These are phyloP conservation scores for Corrigiola litoralis DNA, from an alignment of 179 eudicot genomes.

Conservation along the genomic window DNA sequence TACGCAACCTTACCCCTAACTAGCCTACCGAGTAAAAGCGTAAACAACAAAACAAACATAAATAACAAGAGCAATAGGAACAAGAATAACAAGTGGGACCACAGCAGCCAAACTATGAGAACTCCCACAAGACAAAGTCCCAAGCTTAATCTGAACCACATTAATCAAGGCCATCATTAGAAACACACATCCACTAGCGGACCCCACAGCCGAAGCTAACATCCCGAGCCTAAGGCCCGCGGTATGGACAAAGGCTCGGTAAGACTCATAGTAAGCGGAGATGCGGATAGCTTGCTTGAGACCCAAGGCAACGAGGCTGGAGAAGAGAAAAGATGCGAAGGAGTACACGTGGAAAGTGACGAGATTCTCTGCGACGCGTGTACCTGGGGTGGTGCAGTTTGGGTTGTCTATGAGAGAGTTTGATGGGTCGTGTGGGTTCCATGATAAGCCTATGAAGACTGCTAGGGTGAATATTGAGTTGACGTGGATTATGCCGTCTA, in stretches of 20 bases:
- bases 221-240: conserved; percentile 59
- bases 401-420: conserved; percentile 40
- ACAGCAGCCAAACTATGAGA: conserved; percentile 51
- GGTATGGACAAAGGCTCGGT: conserved; percentile 40
- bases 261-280: conserved; percentile 28
- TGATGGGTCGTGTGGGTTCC: conserved; percentile 68
- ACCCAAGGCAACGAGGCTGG: conserved; percentile 72
- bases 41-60: conserved; percentile 52
- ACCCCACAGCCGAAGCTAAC: conserved; percentile 66
- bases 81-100: conserved; percentile 63
- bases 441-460: conserved; percentile 77
- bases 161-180: conserved; percentile 73
- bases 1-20: not conserved
- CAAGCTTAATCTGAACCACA: conserved; percentile 79
- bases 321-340: conserved; percentile 80
- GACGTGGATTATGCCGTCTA: conserved; percentile 75
- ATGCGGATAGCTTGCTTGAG: conserved; percentile 75
- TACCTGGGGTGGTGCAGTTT: conserved; percentile 21
- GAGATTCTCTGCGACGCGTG: conserved; percentile 39
- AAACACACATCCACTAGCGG: conserved; percentile 59
- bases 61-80: conserved; percentile 60
- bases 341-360: conserved; percentile 78
- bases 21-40: conserved; percentile 57
- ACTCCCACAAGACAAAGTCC: conserved; percentile 61
- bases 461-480: conserved; percentile 93